phyloP scores from a whole-genome alignment of 1,284 basidiomycete genomes.

The Jaminaea rosea region DNA sequence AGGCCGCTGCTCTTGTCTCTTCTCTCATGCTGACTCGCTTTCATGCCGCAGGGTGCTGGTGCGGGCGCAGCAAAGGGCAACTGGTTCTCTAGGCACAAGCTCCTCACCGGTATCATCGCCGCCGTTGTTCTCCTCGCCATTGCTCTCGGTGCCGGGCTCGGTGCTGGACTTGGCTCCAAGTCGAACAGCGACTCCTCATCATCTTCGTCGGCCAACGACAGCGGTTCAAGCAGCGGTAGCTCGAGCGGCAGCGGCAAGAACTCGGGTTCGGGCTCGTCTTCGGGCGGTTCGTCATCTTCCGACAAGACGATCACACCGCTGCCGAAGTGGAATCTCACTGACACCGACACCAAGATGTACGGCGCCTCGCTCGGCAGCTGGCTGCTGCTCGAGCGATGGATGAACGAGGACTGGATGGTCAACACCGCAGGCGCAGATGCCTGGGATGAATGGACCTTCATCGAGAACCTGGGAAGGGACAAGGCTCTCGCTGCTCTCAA shows the following conservation, averaged over 20 bases:
- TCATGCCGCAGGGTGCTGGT: no score
- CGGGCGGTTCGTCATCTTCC: slow-evolving; percentile 6
- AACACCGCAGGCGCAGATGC: slow-evolving; percentile 35
- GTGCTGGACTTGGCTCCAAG: slow-evolving; percentile 14
- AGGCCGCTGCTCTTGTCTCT: no score
- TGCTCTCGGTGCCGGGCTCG: slow-evolving; percentile 16
- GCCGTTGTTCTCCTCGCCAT: slow-evolving; percentile 17
- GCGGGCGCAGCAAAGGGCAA: neutral
- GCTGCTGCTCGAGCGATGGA: slow-evolving; percentile 48
- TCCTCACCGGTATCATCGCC: slow-evolving; percentile 15
- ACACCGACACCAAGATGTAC: slow-evolving; percentile 36
- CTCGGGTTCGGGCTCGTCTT: slow-evolving; percentile 4
- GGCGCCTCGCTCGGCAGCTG: slow-evolving; percentile 43
- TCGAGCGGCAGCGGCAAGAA: slow-evolving; percentile 3
- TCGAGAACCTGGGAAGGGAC: slow-evolving; percentile 33
- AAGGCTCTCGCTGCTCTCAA: slow-evolving; percentile 18
- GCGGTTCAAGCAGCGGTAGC: neutral
- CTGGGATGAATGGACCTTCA: slow-evolving; percentile 48
- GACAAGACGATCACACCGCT: slow-evolving; percentile 23
- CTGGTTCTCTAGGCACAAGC: slow-evolving; percentile 1
- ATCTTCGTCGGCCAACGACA: neutral
- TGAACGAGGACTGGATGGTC: slow-evolving; percentile 49
- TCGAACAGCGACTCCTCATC: slow-evolving; percentile 1
- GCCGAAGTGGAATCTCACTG: slow-evolving; percentile 39
- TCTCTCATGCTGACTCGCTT: no score